Percentiles rank a stretch among this genome's conserved stretches.
These are phyloP conservation scores for Coleophoma eucalyptorum DNA, from an alignment of 2,329 filamentous ascomycete species.

Conservation along the genomic window DNA sequence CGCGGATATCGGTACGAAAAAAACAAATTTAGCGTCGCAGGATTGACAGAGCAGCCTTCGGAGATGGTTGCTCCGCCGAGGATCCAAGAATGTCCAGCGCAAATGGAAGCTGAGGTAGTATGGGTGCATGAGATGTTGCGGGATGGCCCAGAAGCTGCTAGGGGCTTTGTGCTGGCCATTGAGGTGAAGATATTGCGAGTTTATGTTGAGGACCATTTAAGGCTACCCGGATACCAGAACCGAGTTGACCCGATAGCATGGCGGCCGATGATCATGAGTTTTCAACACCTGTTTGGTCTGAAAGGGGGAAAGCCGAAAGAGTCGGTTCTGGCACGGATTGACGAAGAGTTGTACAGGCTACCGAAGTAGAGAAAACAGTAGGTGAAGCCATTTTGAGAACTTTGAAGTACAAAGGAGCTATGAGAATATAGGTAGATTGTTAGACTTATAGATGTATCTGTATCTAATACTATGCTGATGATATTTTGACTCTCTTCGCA, in stretches of 20 bases:
- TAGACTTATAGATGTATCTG: too few relatives aligned
- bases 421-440: too few relatives aligned
- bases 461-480: too few relatives aligned
- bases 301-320: conserved; percentile 19
- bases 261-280: conserved; percentile 39
- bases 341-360: conserved; percentile 27
- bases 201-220: conserved; percentile 28
- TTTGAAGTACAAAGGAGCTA: too few relatives aligned
- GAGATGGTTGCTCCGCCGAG: conserved; percentile 29
- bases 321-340: conserved; percentile 20
- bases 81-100: conserved; percentile 35
- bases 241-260: conserved; percentile 37
- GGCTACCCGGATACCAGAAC: conserved; percentile 32
- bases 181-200: conserved; percentile 33
- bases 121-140: conserved; percentile 27
- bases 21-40: conserved; percentile 33
- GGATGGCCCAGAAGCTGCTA: conserved; percentile 21
- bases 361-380: background rate
- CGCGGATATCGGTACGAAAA: conserved; percentile 25
- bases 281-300: conserved; percentile 37
- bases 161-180: conserved; percentile 25
- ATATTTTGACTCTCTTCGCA: too few relatives aligned
- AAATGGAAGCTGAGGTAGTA: conserved; percentile 37
- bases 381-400: too few relatives aligned
- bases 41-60: conserved; percentile 30